Conservation (phyloP, 345 rosid species). For the Nephelium lappaceum region DNA sequence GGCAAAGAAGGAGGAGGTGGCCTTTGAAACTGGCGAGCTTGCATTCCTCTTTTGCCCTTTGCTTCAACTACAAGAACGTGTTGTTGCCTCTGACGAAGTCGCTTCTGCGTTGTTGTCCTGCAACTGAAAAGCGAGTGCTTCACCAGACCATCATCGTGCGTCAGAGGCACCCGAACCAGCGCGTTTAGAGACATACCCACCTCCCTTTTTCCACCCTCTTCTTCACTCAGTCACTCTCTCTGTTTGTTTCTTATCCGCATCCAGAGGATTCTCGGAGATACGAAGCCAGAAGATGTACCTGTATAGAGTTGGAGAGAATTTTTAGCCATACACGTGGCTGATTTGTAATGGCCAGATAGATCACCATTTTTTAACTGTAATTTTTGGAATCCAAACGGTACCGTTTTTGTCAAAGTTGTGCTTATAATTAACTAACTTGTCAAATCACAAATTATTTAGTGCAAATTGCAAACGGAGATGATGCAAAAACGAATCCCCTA, state of each 20-base stretch:
- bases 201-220: conserved; percentile 42
- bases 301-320: conserved; percentile 2
- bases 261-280: neutral
- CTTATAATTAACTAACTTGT: neutral
- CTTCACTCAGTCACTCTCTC: neutral
- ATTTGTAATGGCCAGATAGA: neutral
- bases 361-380: neutral
- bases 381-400: neutral
- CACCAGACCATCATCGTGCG: conserved; percentile 50
- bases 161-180: conserved; percentile 61
- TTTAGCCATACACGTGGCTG: conserved; percentile 41
- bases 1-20: conserved; percentile 74
- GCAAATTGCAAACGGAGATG: too few relatives aligned
- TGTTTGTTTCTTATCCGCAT: conserved; percentile 35
- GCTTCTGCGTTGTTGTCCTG: conserved; percentile 35
- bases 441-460: too few relatives aligned
- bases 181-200: conserved; percentile 80
- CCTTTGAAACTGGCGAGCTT: conserved; percentile 74
- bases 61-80: conserved; percentile 63
- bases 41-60: conserved; percentile 86
- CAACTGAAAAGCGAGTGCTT: conserved; percentile 62
- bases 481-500: too few relatives aligned
- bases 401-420: neutral
- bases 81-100: conserved; percentile 17
- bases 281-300: neutral